A percentile compares a stretch with the other conserved stretches of the same genome.
Conservation (phyloP, 2,329 filamentous ascomycete genomes). For the Macroventuria anomochaeta region DNA sequence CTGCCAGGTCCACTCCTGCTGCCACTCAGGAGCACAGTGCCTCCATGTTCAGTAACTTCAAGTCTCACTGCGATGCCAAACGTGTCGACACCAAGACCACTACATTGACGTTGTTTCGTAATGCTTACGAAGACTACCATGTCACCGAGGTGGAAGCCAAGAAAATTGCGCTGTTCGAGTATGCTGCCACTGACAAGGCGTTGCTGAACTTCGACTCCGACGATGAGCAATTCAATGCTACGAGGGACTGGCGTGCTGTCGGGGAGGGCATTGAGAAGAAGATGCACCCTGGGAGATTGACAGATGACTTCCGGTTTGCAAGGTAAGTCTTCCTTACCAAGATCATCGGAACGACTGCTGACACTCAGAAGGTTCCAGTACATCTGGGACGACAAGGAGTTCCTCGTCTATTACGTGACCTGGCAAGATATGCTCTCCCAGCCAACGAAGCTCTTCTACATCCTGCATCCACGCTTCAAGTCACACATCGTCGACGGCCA, state of each 20-base stretch:
- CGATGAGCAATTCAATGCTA: constrained; percentile 27
- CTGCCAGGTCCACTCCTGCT: constrained; percentile 6
- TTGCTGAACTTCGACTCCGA: constrained; percentile 22
- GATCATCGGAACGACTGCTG: background rate
- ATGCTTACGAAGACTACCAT: constrained; percentile 30
- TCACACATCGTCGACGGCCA: constrained; percentile 26
- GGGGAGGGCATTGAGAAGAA: constrained; percentile 35
- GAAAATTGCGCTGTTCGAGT: constrained; percentile 32
- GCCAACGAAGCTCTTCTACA: constrained; percentile 29
- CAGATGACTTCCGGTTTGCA: constrained; percentile 33
- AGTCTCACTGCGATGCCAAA: constrained; percentile 23
- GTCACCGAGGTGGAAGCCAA: constrained; percentile 31
- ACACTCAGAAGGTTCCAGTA: constrained; percentile 32
- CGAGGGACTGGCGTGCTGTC: constrained; percentile 28
- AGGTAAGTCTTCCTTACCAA: constrained; percentile 16
- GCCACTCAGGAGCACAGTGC: constrained; percentile 6
- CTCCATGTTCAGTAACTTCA: constrained; percentile 22
- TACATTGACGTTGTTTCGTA: constrained; percentile 27
- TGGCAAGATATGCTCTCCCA: constrained; percentile 37
- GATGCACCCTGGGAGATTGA: constrained; percentile 27
- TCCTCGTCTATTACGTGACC: constrained; percentile 37
- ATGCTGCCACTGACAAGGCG: constrained; percentile 29
- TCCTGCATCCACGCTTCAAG: constrained; percentile 23
- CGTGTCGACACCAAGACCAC: constrained; percentile 32
- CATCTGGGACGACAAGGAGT: constrained; percentile 37